A percentile compares a stretch with the other conserved stretches of the same genome.
Conservation (phyloP, 441 rosid genomes). For the Hura crepitans region DNA sequence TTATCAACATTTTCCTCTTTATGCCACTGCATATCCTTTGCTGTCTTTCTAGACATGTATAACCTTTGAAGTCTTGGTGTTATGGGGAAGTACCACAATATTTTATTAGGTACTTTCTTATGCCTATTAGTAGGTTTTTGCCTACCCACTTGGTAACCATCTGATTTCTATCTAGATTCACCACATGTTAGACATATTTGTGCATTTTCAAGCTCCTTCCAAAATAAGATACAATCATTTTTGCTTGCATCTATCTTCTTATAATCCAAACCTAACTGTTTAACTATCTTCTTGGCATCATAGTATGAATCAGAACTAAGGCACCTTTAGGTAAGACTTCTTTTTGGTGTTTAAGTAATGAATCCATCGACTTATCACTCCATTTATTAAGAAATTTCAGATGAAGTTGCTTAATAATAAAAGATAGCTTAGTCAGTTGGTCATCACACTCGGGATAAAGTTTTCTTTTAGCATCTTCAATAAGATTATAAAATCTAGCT, state of each 20-base stretch:
- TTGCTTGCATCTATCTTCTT: neutral
- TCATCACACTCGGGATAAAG: neutral
- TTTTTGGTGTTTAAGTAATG: neutral
- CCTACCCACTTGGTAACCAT: too few relatives aligned
- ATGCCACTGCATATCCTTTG: neutral
- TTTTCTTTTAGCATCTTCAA: neutral
- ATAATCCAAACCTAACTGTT: neutral
- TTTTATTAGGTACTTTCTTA: neutral
- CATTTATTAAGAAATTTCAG: neutral
- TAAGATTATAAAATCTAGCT: neutral
- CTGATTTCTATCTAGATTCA: neutral
- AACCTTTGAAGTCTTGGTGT: neutral
- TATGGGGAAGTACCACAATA: neutral
- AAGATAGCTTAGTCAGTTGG: neutral
- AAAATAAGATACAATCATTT: neutral
- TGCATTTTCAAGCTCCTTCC: neutral
- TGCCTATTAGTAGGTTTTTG: neutral
- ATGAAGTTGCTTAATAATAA: neutral
- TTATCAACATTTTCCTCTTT: neutral
- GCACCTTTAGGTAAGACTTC: neutral
- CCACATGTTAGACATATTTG: neutral
- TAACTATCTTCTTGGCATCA: neutral
- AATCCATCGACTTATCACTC: constrained; percentile 1
- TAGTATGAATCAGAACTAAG: neutral
- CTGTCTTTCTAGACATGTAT: neutral